Evolutionary conservation across 176 grass and related monocot genomes (phyloP).

Genomic region (Zea luxurians): DNA sequence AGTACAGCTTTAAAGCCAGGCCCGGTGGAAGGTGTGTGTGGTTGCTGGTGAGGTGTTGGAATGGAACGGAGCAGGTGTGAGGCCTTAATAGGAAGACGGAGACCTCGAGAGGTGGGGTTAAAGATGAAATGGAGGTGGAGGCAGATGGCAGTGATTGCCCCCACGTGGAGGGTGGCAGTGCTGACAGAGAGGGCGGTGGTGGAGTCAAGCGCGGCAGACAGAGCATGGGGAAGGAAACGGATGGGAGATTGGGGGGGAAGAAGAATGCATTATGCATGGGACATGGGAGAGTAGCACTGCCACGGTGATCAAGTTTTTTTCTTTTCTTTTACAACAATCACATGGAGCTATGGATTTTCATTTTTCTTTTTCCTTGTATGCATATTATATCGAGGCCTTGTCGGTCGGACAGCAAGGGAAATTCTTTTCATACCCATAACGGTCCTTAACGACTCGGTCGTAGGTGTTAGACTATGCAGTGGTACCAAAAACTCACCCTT

Average conservation of each 20-base stretch:
- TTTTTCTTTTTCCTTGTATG: neutral
- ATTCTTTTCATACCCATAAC: slow-evolving; percentile 11
- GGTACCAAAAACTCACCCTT: too few species aligned
- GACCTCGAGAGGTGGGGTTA: slow-evolving; percentile 26
- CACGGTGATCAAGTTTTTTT: neutral
- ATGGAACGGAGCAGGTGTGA: slow-evolving; percentile 26
- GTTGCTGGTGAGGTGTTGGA: neutral
- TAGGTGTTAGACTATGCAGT: neutral
- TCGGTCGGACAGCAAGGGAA: neutral
- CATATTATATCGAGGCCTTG: slow-evolving; percentile 1
- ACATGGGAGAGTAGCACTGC: neutral
- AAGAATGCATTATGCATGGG: neutral
- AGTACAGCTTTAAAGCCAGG: too few species aligned
- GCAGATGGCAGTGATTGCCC: slow-evolving; percentile 44
- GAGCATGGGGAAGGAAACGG: neutral
- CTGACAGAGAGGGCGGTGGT: slow-evolving; percentile 39
- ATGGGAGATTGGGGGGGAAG: too few species aligned
- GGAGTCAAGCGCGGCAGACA: slow-evolving; percentile 18
- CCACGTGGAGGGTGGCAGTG: slow-evolving; percentile 56
- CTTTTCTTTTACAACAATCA: neutral
- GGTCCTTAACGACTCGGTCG: neutral
- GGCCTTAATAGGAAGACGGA: slow-evolving; percentile 26
- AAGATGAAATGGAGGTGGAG: neutral
- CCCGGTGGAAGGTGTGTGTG: neutral
- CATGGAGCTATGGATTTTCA: neutral